Evolutionary conservation across 2,329 filamentous ascomycete species (phyloP), one percentile per base, ranked within the genome.

Genomic region (Pezicula carpinea): DNA sequence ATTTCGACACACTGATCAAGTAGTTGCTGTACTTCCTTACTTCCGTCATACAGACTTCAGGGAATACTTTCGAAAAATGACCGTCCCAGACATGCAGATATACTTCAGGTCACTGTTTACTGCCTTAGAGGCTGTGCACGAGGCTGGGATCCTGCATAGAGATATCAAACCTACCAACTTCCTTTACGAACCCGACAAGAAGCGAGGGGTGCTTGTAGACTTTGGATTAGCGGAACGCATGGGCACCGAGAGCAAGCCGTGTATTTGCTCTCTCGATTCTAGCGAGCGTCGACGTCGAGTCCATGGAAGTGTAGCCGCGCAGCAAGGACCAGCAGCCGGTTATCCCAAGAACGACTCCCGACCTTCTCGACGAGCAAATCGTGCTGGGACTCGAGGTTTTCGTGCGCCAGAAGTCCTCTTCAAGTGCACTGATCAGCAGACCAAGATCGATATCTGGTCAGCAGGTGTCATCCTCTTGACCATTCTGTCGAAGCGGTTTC

Each of bases 161-260:
- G 91, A 97, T 63, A 96, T 97, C 64, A 97, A 97, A 63, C 93
- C 93, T 5, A 99, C 95, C 18, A 97, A 97, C 63, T 97, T 97
- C 59, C 77, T 97, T 33, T 97, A 97, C 69, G 89, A 95, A 54
- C 88, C 89, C 0, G 72, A 81, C 10, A 81, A 83, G 36, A 81
- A 84, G 58, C 83, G 88, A 46, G 93, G 93, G 34, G 92, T 99
- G 2, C 78, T 99, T 1, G 93, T 99, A n/a, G 93, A 99, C 64
- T 99, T 99, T 70, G 93, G 93, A n/a, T 79, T 99, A 14, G 93
- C 93, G 31, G 93, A 99, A 70, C 76, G 83, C 43, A 82, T 89
- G 62, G 85, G 87, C 18, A 82, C 81, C 19, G 89, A 95, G 44
- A 79, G 75, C 64, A 87, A 88, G 60, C 83, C 83, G 2, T 97